Percentiles rank a stretch among this genome's conserved stretches.
These are phyloP conservation scores for Gaertneriomyces sp. DNA, from an alignment of 192 early-diverging fungal species.

Conservation along the genomic window DNA sequence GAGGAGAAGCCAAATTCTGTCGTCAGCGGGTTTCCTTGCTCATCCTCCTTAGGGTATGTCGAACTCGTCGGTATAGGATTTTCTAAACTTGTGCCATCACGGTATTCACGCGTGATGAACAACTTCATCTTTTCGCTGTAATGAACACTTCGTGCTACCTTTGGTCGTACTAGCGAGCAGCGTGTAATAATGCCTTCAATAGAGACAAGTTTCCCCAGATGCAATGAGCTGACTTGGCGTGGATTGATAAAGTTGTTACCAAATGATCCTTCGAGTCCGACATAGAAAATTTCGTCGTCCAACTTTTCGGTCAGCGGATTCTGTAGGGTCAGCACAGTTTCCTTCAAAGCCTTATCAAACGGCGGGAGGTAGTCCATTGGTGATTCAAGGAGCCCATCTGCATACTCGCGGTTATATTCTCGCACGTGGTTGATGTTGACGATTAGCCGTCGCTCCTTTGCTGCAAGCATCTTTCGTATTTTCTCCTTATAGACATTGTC, in stretches of 20 bases:
- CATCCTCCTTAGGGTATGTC: slow-evolving; percentile 92
- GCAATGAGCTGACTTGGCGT: slow-evolving; percentile 72
- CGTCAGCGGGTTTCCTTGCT: slow-evolving; percentile 82
- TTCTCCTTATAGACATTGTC: slow-evolving; percentile 51
- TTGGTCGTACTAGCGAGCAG: slow-evolving; percentile 95
- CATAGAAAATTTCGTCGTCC: slow-evolving; percentile 55
- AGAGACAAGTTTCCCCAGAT: slow-evolving; percentile 84
- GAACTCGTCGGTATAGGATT: slow-evolving; percentile 65
- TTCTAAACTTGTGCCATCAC: slow-evolving; percentile 78
- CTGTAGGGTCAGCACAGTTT: slow-evolving; percentile 41
- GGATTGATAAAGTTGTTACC: slow-evolving; percentile 85
- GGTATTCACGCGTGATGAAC: slow-evolving; percentile 81
- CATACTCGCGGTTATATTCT: slow-evolving; percentile 66
- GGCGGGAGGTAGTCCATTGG: slow-evolving; percentile 84
- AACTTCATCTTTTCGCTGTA: slow-evolving; percentile 80
- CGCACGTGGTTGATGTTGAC: slow-evolving; percentile 89
- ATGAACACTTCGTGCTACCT: slow-evolving; percentile 87
- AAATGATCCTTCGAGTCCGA: slow-evolving; percentile 90
- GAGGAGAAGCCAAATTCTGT: slow-evolving; percentile 89
- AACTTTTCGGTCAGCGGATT: slow-evolving; percentile 13
- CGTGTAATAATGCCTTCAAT: slow-evolving; percentile 97
- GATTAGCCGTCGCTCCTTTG: slow-evolving; percentile 62
- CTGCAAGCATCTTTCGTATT: slow-evolving; percentile 46
- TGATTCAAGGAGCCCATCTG: slow-evolving; percentile 63
- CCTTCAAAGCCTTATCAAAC: slow-evolving; percentile 73